phyloP scores from a whole-genome alignment of 768 basidiomycete genomes.

The Aureoboletus auriporus region DNA sequence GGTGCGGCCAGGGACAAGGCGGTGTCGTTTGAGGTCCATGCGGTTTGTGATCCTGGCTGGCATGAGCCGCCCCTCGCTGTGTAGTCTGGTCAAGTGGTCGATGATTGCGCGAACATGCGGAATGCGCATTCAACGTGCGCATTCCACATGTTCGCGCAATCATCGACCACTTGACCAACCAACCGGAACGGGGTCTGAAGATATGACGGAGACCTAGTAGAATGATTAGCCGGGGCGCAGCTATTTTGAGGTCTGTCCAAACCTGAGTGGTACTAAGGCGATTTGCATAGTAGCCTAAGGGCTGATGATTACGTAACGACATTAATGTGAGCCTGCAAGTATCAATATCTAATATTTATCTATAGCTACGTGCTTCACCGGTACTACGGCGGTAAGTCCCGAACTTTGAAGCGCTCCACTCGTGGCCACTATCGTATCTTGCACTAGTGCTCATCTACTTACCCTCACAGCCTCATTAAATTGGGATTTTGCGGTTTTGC shows the following conservation, averaged over 20 bases:
- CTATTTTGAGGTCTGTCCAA: slow-evolving; percentile 1
- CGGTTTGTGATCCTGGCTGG: slow-evolving; percentile 17
- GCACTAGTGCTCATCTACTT: background rate
- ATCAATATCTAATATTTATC: no score
- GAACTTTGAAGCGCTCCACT: no score
- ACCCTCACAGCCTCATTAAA: background rate
- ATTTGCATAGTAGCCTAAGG: background rate
- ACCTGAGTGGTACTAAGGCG: background rate
- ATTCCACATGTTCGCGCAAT: slow-evolving; percentile 32
- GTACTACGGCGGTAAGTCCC: no score
- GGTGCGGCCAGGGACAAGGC: slow-evolving; percentile 11
- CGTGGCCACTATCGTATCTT: no score
- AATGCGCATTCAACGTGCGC: slow-evolving; percentile 29
- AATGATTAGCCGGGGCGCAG: slow-evolving; percentile 11
- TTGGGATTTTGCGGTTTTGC: no score
- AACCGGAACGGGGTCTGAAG: slow-evolving; percentile 24
- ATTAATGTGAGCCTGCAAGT: no score
- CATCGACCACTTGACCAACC: slow-evolving; percentile 19
- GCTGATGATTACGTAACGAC: background rate
- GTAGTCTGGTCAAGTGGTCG: slow-evolving; percentile 23
- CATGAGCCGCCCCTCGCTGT: slow-evolving; percentile 22
- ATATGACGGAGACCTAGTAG: slow-evolving; percentile 18
- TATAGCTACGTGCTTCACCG: no score
- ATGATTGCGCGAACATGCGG: slow-evolving; percentile 32
- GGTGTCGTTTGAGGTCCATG: slow-evolving; percentile 17